A percentile compares a stretch with the other conserved stretches of the same genome.
Evolutionary conservation across 257 asterid genomes (phyloP).

Genomic region (Gentiana straminea): DNA sequence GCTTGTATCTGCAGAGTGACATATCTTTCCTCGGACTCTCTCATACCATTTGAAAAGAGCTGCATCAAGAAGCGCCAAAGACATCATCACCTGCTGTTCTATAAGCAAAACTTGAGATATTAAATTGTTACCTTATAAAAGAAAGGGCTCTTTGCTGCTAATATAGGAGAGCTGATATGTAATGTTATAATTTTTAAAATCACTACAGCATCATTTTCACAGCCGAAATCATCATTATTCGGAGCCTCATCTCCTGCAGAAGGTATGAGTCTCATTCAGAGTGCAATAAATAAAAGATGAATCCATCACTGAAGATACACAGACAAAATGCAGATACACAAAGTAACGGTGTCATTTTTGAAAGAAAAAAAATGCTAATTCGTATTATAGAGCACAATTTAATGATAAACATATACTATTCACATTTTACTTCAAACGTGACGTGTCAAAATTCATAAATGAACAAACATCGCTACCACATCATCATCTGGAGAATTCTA

Average conservation of each 20-base stretch:
- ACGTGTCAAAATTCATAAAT: background rate
- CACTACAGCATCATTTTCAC: conserved; percentile 51
- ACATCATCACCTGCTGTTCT: conserved; percentile 4
- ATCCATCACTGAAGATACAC: too few species aligned
- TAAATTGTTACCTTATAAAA: conserved; percentile 53
- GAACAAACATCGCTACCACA: too few species aligned
- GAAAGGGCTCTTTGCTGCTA: conserved; percentile 90
- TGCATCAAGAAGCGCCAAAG: conserved; percentile 21
- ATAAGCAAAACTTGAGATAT: conserved; percentile 1
- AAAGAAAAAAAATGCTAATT: too few species aligned
- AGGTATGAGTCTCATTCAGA: conserved; percentile 5
- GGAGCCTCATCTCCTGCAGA: conserved; percentile 68
- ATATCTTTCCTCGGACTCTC: conserved; percentile 96
- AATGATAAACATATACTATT: background rate
- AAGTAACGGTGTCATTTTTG: too few species aligned
- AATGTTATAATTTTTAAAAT: conserved; percentile 50
- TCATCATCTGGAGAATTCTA: too few species aligned
- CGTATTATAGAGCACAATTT: too few species aligned
- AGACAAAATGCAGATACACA: too few species aligned
- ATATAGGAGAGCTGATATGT: conserved; percentile 81
- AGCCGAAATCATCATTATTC: conserved; percentile 54
- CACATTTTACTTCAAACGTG: conserved; percentile 8
- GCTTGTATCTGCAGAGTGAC: conserved; percentile 79
- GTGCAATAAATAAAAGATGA: background rate
- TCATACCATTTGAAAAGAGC: conserved; percentile 97